phyloP scores from a whole-genome alignment of 2,329 filamentous ascomycete genomes.

The Penicillium palitans region DNA sequence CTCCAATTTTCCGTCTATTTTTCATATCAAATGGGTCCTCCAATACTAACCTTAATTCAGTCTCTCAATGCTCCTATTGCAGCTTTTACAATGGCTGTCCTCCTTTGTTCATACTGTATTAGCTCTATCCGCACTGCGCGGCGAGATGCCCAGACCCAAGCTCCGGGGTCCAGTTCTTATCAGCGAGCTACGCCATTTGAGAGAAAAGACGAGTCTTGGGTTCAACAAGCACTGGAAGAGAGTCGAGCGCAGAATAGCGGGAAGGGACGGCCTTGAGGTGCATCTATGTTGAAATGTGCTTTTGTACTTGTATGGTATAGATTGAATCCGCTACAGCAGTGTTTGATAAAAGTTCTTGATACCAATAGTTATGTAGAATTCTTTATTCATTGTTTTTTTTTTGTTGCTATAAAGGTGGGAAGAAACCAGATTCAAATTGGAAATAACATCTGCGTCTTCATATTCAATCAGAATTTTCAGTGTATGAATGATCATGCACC shows the following conservation, averaged over 20 bases:
- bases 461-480: slow-evolving; percentile 43
- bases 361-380: neutral
- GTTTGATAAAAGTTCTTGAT: neutral
- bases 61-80: slow-evolving; percentile 61
- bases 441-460: slow-evolving; percentile 14
- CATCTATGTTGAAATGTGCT: too few species aligned
- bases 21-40: neutral
- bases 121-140: slow-evolving; percentile 67
- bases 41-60: slow-evolving; percentile 29
- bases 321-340: neutral
- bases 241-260: slow-evolving; percentile 25
- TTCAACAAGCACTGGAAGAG: slow-evolving; percentile 37
- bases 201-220: slow-evolving; percentile 30
- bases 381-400: neutral
- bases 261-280: slow-evolving; percentile 11
- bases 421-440: neutral
- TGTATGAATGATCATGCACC: slow-evolving; percentile 42
- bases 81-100: slow-evolving; percentile 61
- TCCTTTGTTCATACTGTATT: slow-evolving; percentile 62
- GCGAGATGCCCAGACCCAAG: slow-evolving; percentile 61
- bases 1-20: neutral
- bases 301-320: neutral
- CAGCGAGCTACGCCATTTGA: slow-evolving; percentile 49
- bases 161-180: slow-evolving; percentile 24
- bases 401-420: neutral